Conservation (phyloP, 2,329 filamentous ascomycete genomes). For the Talaromyces sp. region DNA sequence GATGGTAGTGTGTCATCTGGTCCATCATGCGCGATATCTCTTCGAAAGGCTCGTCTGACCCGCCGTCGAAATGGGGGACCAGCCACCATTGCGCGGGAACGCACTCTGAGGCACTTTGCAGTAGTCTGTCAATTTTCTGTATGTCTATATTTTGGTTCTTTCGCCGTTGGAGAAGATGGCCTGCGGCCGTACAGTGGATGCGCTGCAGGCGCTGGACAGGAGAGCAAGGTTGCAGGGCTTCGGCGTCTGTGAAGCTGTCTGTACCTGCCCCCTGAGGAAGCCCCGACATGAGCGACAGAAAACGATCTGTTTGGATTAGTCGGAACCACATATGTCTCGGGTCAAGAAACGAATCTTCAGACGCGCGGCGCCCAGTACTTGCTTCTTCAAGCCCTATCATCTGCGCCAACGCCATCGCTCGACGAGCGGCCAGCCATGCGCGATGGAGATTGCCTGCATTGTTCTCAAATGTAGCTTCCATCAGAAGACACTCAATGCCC, state of each 20-base stretch:
- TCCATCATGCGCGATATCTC: not conserved
- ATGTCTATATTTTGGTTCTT: slow-evolving; percentile 4
- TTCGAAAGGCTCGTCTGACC: not conserved
- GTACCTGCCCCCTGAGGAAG: slow-evolving; percentile 26
- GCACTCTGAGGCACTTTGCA: not conserved
- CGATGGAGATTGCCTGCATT: slow-evolving; percentile 37
- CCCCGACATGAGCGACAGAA: slow-evolving; percentile 37
- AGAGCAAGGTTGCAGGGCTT: slow-evolving; percentile 34
- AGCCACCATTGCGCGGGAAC: slow-evolving; percentile 2
- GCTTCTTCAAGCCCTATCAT: slow-evolving; percentile 34
- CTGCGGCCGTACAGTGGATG: slow-evolving; percentile 38
- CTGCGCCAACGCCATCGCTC: slow-evolving; percentile 37
- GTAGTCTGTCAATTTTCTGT: not conserved
- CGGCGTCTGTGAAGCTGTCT: slow-evolving; percentile 39
- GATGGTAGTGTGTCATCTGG: not conserved
- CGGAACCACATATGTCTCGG: slow-evolving; percentile 33
- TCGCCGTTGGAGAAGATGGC: slow-evolving; percentile 46
- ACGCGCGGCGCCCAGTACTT: not conserved
- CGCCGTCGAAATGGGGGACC: not conserved
- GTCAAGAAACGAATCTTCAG: not conserved
- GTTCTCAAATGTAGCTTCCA: slow-evolving; percentile 34
- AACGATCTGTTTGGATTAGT: slow-evolving; percentile 32
- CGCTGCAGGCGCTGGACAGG: slow-evolving; percentile 41
- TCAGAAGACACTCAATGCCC: slow-evolving; percentile 37
- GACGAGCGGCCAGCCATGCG: slow-evolving; percentile 32